Evolutionary conservation across 2,329 filamentous ascomycete species (phyloP).

Genomic region (Venturia effusa): DNA sequence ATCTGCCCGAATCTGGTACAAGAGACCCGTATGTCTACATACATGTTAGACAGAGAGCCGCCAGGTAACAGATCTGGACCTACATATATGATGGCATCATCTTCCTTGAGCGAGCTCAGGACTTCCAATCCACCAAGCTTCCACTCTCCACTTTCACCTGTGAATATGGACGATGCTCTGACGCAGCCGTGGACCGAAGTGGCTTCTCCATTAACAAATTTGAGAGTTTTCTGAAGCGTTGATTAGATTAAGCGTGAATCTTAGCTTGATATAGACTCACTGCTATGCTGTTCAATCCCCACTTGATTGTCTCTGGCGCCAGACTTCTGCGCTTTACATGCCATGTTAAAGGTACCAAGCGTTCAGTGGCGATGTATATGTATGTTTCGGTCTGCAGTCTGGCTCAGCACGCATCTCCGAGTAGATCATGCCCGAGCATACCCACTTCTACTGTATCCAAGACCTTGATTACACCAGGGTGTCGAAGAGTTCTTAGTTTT

Average conservation of each 20-base stretch:
- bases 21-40: conserved; percentile 71
- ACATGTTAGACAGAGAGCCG: conserved; percentile 11
- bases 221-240: conserved; percentile 61
- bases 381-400: conserved; percentile 68
- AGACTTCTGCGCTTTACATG: conserved; percentile 79
- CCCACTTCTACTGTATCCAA: conserved; percentile 84
- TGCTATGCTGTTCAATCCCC: conserved; percentile 81
- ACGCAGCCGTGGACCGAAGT: conserved; percentile 83
- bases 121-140: conserved; percentile 91
- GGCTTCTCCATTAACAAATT: conserved; percentile 92
- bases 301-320: conserved; percentile 88
- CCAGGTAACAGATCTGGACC: conserved; percentile 15
- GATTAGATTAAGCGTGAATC: conserved; percentile 1
- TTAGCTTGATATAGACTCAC: conserved; percentile 34
- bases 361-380: conserved; percentile 93
- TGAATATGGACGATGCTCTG: conserved; percentile 78
- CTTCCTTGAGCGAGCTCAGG: conserved; percentile 88
- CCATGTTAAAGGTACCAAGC: conserved; percentile 79
- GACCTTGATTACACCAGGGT: conserved; percentile 90
- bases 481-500: conserved; percentile 83
- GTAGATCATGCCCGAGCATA: conserved; percentile 5
- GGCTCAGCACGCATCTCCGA: conserved; percentile 14
- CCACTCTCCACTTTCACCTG: conserved; percentile 95
- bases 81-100: conserved; percentile 85
- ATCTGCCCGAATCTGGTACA: conserved; percentile 73